Percentiles rank a stretch among this genome's conserved stretches.
Conservation (phyloP, 768 basidiomycete genomes). For the Naganishia kalamii region DNA sequence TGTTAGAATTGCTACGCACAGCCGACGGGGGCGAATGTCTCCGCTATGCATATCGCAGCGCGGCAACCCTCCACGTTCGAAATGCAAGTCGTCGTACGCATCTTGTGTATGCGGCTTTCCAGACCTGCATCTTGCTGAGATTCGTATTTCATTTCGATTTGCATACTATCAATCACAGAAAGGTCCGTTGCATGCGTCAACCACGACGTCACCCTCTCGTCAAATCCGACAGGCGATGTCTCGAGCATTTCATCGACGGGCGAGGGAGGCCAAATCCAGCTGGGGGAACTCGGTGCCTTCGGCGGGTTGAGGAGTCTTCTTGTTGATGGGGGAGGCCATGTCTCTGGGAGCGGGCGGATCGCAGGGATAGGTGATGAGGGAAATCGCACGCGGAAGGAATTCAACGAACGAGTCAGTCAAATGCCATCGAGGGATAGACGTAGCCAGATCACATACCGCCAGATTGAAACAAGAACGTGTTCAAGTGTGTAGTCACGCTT, state of each 20-base stretch:
- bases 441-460: conserved; percentile 58
- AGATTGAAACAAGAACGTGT: conserved; percentile 82
- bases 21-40: too few relatives aligned
- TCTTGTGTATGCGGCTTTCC: too few relatives aligned
- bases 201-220: too few relatives aligned
- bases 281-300: conserved; percentile 59
- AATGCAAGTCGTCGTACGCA: too few relatives aligned
- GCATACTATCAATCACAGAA: too few relatives aligned
- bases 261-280: conserved; percentile 34
- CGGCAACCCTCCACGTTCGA: too few relatives aligned
- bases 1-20: too few relatives aligned
- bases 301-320: conserved; percentile 89
- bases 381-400: background rate
- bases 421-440: background rate
- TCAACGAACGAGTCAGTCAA: background rate
- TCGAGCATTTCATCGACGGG: conserved; percentile 10
- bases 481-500: conserved; percentile 71
- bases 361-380: background rate
- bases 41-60: too few relatives aligned
- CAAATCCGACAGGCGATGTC: too few relatives aligned
- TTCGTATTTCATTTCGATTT: too few relatives aligned
- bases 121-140: too few relatives aligned
- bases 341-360: conserved; percentile 56
- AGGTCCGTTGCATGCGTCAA: too few relatives aligned
- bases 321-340: conserved; percentile 85